Base-by-base conservation (phyloP, 768 basidiomycete genomes). In the Trametes villosa region DNA sequence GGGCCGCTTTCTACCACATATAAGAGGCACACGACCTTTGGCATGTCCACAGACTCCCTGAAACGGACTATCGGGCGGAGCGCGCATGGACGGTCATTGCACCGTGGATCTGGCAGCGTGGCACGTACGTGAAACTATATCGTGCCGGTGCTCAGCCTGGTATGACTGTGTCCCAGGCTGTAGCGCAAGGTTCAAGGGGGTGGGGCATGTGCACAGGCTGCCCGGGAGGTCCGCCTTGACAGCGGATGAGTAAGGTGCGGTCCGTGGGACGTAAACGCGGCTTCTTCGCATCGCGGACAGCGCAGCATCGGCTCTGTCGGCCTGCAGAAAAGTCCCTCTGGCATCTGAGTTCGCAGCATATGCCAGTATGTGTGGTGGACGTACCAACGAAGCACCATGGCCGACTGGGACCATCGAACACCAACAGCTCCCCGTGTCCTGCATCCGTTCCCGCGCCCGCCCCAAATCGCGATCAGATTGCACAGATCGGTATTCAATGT, bases 391-490 rank as follows among this genome's bases (percentile, higher is more conserved):
- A 9, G 48, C 48, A 15, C 15, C 15, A 36, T 8, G 34, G 34
- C 34, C 34, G 34, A 36, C 5, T 15, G 15, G 36, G 4, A 12
- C 36, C 4, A 12, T 38, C 36, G 5, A 4, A 12, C 12, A 38
- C 36, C 3, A 4, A 38, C 36, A 15, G 15, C 12, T 9, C 34
- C 34, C 13, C 3, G 36, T 18, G 15, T 38, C n/a, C 36, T 38
- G 34, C 8, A 36, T 36, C 34, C n/a, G 13, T 38, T 18, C 36
- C 15, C n/a, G 49, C 17, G 13, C n/a, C n/a, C n/a, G 17, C 15
- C 33, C 11, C 15, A 22, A 24, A 57, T 57, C 56, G 56, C 56
- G 56, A 57, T 57, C 38, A 41, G 56, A 49, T 49, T 57, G 56
- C n/a, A 45, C 33, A 20, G 9, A 42, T 12, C 42, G 40, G 33